A percentile compares a stretch with the other conserved stretches of the same genome.
These are phyloP conservation scores for Colletotrichum musicola DNA, from an alignment of 2,329 filamentous ascomycete species.

Conservation along the genomic window DNA sequence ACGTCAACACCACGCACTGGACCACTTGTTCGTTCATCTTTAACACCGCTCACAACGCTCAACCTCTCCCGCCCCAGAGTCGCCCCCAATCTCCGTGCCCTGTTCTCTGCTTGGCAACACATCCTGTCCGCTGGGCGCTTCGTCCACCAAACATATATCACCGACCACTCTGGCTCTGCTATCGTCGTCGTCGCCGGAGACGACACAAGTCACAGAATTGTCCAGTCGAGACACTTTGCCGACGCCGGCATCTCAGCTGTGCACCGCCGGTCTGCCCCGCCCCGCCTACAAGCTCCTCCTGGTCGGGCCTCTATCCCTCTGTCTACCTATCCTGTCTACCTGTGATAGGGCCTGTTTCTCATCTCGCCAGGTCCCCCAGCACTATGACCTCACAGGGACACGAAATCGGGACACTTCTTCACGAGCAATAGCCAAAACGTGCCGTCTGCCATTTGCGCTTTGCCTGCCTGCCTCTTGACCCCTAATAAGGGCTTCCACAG, in stretches of 20 bases:
- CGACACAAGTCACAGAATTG: constrained; percentile 3
- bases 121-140: constrained; percentile 25
- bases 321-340: neutral
- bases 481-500: neutral
- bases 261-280: constrained; percentile 8
- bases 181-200: constrained; percentile 3
- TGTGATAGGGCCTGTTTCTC: constrained; percentile 13
- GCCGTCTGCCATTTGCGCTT: neutral
- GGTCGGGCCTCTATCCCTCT: constrained; percentile 7
- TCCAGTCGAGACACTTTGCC: constrained; percentile 5
- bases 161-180: neutral
- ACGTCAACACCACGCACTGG: constrained; percentile 37
- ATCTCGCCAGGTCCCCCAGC: constrained; percentile 27
- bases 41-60: neutral
- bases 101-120: constrained; percentile 1
- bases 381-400: constrained; percentile 39
- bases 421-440: constrained; percentile 12
- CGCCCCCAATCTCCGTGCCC: constrained; percentile 20
- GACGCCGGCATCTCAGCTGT: constrained; percentile 17
- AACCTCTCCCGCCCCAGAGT: neutral
- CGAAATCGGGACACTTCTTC: constrained; percentile 20
- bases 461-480: neutral
- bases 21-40: neutral
- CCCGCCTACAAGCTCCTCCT: constrained; percentile 18
- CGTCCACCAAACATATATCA: constrained; percentile 30